Percentiles rank a stretch among this genome's conserved stretches.
These are phyloP conservation scores for Trypethelium eluteriae DNA, from an alignment of 495 filamentous ascomycete species.

Conservation along the genomic window DNA sequence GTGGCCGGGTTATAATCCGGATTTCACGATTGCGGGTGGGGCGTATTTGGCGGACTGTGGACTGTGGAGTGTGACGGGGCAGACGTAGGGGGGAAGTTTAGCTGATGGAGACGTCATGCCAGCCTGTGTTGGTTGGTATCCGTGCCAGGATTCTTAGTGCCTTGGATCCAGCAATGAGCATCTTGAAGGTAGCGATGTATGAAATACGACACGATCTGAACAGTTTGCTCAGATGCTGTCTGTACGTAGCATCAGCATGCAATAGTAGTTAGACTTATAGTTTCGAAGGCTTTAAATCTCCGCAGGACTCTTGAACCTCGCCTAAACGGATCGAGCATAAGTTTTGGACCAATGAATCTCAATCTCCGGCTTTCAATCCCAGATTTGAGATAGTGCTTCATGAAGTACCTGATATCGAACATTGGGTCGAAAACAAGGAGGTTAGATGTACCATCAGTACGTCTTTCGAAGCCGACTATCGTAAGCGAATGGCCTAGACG, in stretches of 20 bases:
- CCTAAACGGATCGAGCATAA: conserved; percentile 9
- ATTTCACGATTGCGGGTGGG: not conserved
- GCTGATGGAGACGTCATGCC: too few relatives aligned
- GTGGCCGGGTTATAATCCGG: not conserved
- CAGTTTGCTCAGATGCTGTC: too few relatives aligned
- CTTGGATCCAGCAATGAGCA: too few relatives aligned
- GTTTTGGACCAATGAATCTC: not conserved
- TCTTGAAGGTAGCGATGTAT: too few relatives aligned
- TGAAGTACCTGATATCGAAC: conserved; percentile 59
- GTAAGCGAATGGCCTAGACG: conserved; percentile 85
- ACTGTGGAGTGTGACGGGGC: not conserved
- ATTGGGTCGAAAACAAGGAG: conserved; percentile 85
- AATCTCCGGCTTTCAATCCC: not conserved
- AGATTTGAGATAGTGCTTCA: conserved; percentile 34
- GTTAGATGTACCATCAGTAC: conserved; percentile 53
- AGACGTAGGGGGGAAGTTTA: too few relatives aligned
- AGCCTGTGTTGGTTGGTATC: too few relatives aligned
- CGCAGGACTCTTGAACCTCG: conserved; percentile 11
- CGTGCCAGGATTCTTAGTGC: too few relatives aligned
- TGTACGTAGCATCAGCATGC: not conserved
- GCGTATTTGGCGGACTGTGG: not conserved
- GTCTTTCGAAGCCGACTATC: conserved; percentile 74
- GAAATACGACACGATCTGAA: too few relatives aligned
- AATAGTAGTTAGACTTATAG: conserved; percentile 5
- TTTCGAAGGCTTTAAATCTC: conserved; percentile 18